Base-by-base conservation (phyloP, 371 early-diverging fungal species). In the Actinomucor elegans region DNA sequence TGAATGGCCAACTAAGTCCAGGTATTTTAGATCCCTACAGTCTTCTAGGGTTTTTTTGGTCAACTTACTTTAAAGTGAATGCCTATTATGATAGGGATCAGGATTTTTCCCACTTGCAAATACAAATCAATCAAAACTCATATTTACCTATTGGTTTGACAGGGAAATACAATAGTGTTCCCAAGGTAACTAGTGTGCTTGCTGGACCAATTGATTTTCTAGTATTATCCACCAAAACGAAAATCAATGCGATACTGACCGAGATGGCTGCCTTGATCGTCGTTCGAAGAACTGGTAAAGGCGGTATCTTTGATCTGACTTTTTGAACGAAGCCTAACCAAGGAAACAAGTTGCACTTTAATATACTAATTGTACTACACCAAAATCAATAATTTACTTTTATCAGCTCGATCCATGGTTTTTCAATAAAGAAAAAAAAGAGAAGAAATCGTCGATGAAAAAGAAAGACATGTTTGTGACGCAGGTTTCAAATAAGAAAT, bases 81-180 rank as follows among this genome's bases (percentile, higher is more conserved):
- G 21, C 51, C 61, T 60, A 28, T 10, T 20, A 20, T 18, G 21
- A 18, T 18, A 35, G 8, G 4, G 9, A 18, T 38, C 21, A 38
- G 21, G 21, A 20, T 21, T 20, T 18, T 8, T 12, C 3, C 12
- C 21, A 9, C 17, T 38, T 11, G 1, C 18, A 41, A 26, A 24
- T n/a, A 3, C 12, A 10, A 24, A 21, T n/a, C n/a, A n/a, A n/a
- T n/a, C 9, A 36, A 20, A 37, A 17, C 5, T 5, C 8, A 29
- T 14, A 2, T 23, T 17, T 60, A 60, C 61, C 61, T n/a, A 60
- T 48, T 15, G 61, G 48, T 38, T 35, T 55, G 14, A 49, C 23
- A 27, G 61, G 61, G 27, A 55, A 61, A 21, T 49, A 45, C 31
- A 61, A 33, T 1, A 61, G 11, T 7, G 50, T 50, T 14, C 45